phyloP scores from a whole-genome alignment of 208 protist genomes.

The Leishmania major region DNA sequence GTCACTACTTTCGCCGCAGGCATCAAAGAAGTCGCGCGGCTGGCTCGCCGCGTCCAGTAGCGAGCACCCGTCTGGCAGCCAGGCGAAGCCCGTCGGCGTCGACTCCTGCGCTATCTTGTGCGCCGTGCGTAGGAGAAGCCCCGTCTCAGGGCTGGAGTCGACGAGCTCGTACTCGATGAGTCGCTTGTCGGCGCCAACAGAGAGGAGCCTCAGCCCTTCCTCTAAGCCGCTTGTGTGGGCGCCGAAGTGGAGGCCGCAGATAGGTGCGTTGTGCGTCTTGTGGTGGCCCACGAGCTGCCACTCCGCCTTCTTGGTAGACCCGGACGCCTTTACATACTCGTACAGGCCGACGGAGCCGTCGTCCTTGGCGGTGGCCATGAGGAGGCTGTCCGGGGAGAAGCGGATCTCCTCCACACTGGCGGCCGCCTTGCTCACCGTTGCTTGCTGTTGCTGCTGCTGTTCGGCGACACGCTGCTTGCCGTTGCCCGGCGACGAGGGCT shows the following conservation, averaged over 20 bases:
- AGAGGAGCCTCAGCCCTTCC: conserved; percentile 77
- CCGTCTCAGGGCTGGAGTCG: conserved; percentile 81
- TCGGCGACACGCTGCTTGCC: neutral
- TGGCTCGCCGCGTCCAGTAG: conserved; percentile 49
- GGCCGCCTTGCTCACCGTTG: conserved; percentile 50
- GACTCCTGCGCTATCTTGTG: conserved; percentile 92
- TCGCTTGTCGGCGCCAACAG: conserved; percentile 92
- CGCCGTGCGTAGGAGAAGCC: conserved; percentile 79
- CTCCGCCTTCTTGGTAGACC: conserved; percentile 45
- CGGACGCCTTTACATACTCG: conserved; percentile 43
- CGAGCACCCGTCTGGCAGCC: conserved; percentile 40
- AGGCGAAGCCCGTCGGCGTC: conserved; percentile 91
- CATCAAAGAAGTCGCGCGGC: conserved; percentile 40
- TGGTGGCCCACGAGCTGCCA: conserved; percentile 94
- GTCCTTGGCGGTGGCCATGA: conserved; percentile 81
- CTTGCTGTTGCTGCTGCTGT: conserved; percentile 8
- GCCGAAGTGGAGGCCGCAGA: conserved; percentile 91
- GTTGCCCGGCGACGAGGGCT: neutral
- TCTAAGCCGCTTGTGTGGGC: conserved; percentile 41
- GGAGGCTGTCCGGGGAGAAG: conserved; percentile 83
- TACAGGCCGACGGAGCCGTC: conserved; percentile 92
- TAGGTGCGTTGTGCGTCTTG: conserved; percentile 88
- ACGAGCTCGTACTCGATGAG: conserved; percentile 95
- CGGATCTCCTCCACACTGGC: conserved; percentile 74
- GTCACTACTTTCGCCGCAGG: conserved; percentile 1